phyloP scores from a whole-genome alignment of 768 basidiomycete species.

The Multifurca ochricompacta region DNA sequence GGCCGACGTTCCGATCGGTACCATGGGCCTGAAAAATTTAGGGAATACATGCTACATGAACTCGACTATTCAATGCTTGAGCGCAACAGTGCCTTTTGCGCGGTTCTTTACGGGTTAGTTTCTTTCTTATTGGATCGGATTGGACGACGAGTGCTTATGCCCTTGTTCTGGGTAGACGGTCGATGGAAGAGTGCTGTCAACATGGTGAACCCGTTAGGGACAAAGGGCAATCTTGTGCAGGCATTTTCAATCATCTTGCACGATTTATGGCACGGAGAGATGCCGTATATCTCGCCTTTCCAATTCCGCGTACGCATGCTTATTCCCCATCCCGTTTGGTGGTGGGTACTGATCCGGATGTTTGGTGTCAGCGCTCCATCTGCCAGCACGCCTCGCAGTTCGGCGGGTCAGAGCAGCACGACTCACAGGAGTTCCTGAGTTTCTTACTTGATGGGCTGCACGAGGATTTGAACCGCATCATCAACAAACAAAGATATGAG shows the following conservation, averaged over 20 bases:
- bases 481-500: conserved; percentile 57
- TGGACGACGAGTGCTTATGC: neutral
- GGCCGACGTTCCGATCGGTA: conserved; percentile 71
- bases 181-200: conserved; percentile 82
- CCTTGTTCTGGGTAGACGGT: conserved; percentile 43
- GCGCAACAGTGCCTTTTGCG: conserved; percentile 89
- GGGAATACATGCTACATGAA: conserved; percentile 99
- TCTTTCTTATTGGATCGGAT: neutral
- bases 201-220: conserved; percentile 76
- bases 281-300: conserved; percentile 73
- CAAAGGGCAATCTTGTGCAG: conserved; percentile 71
- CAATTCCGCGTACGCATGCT: conserved; percentile 61
- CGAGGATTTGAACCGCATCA: conserved; percentile 88
- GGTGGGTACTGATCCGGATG: conserved; percentile 15
- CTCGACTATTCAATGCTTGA: conserved; percentile 93
- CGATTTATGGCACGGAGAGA: conserved; percentile 82
- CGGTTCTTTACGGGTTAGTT: conserved; percentile 80
- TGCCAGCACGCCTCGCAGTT: conserved; percentile 64
- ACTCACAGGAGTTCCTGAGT: conserved; percentile 94
- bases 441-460: conserved; percentile 94
- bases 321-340: neutral
- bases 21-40: conserved; percentile 86
- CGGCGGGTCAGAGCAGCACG: conserved; percentile 84
- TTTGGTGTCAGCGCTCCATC: conserved; percentile 44
- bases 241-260: conserved; percentile 80